These are phyloP conservation scores for Pleurostoma richardsiae DNA, from an alignment of 2,329 filamentous ascomycete genomes.

Conservation along the genomic window DNA sequence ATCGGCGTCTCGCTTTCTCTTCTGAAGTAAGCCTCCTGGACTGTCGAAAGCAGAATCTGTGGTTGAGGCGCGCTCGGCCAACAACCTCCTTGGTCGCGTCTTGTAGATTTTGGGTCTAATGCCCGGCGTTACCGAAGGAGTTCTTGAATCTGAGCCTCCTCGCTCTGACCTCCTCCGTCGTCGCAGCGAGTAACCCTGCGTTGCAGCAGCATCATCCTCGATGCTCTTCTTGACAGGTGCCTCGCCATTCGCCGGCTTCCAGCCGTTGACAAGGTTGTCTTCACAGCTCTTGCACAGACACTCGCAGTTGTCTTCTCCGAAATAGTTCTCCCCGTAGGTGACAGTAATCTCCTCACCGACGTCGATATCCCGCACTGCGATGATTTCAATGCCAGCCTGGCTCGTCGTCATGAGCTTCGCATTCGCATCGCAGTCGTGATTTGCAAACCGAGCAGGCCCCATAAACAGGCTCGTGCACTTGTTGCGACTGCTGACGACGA, in stretches of 20 bases:
- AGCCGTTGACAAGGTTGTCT: slow-evolving; percentile 69
- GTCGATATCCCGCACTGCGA: slow-evolving; percentile 76
- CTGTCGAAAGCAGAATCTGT: slow-evolving; percentile 23
- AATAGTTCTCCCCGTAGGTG: slow-evolving; percentile 92
- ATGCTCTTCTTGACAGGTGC: slow-evolving; percentile 44
- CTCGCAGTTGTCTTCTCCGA: slow-evolving; percentile 91
- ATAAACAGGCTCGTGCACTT: slow-evolving; percentile 90
- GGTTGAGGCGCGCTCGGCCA: slow-evolving; percentile 27
- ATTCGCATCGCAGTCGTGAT: slow-evolving; percentile 95
- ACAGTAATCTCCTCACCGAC: slow-evolving; percentile 94
- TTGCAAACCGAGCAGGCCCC: slow-evolving; percentile 91
- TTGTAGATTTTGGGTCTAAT: slow-evolving; percentile 47
- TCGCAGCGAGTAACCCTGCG: slow-evolving; percentile 52
- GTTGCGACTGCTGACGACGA: slow-evolving; percentile 88
- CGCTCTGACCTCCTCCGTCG: slow-evolving; percentile 47
- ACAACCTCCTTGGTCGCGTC: slow-evolving; percentile 24
- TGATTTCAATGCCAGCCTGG: slow-evolving; percentile 83
- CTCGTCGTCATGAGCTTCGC: slow-evolving; percentile 80
- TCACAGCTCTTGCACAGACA: slow-evolving; percentile 91
- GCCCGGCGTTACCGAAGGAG: slow-evolving; percentile 51
- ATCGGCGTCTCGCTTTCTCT: slow-evolving; percentile 37
- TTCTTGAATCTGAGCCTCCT: slow-evolving; percentile 45
- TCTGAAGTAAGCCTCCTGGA: slow-evolving; percentile 19
- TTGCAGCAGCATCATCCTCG: slow-evolving; percentile 37
- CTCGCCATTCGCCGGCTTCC: slow-evolving; percentile 55